A percentile compares a stretch with the other conserved stretches of the same genome.
Evolutionary conservation across 83 land plant species (phyloP).

Genomic region (Thuja plicata): DNA sequence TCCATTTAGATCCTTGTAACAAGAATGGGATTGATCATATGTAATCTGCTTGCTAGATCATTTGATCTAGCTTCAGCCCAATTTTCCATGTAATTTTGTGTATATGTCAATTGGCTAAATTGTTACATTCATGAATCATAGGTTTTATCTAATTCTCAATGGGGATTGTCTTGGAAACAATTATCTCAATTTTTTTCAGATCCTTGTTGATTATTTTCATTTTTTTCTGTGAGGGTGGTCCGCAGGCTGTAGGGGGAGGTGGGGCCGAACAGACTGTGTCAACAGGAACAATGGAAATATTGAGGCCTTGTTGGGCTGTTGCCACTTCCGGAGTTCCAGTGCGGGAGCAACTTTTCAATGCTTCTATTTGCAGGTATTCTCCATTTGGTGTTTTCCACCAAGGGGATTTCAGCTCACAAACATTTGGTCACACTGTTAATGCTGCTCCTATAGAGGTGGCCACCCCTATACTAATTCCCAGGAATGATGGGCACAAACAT

Average conservation of each 20-base stretch:
- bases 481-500: constrained; percentile 79
- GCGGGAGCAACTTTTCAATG: constrained; percentile 90
- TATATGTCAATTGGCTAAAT: background rate
- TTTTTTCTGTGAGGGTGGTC: background rate
- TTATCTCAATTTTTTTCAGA: background rate
- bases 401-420: constrained; percentile 62
- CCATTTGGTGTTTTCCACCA: constrained; percentile 73
- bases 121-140: background rate
- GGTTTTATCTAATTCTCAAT: background rate
- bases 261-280: constrained; percentile 84
- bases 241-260: constrained; percentile 89
- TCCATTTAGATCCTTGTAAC: background rate
- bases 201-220: background rate
- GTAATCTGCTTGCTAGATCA: background rate
- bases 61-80: background rate
- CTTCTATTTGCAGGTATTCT: constrained; percentile 86
- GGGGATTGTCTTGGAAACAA: background rate
- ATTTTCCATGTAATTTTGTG: background rate
- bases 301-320: constrained; percentile 95
- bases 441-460: constrained; percentile 70
- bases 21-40: background rate
- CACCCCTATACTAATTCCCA: constrained; percentile 78
- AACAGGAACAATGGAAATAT: constrained; percentile 83
- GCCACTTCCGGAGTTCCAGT: constrained; percentile 97
- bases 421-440: constrained; percentile 52